Percentiles rank a stretch among this genome's conserved stretches.
These are phyloP conservation scores for Poronia punctata DNA, from an alignment of 495 filamentous ascomycete species.

Conservation along the genomic window DNA sequence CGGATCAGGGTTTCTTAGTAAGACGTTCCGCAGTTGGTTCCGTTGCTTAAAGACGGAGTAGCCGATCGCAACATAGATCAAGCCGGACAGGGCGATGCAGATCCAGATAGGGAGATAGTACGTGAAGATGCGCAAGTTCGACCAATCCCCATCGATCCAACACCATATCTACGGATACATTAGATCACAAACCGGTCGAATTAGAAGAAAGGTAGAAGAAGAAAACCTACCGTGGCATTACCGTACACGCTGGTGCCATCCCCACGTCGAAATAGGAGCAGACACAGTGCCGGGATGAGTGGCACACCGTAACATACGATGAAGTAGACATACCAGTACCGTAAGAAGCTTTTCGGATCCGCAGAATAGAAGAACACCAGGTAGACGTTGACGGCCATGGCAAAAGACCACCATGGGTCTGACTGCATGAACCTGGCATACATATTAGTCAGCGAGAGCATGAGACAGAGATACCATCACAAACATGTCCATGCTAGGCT, in stretches of 20 bases:
- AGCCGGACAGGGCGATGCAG: constrained; percentile 59
- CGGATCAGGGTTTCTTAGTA: constrained; percentile 29
- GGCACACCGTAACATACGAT: constrained; percentile 70
- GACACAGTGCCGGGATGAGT: constrained; percentile 59
- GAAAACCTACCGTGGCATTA: constrained; percentile 49
- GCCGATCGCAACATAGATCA: constrained; percentile 68
- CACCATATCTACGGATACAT: constrained; percentile 62
- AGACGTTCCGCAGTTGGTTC: constrained; percentile 46
- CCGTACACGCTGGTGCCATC: constrained; percentile 57
- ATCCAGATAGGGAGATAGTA: constrained; percentile 87
- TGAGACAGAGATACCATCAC: too few relatives aligned
- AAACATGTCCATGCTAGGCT: neutral
- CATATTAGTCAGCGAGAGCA: constrained; percentile 5
- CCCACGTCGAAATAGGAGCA: constrained; percentile 51
- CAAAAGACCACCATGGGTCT: constrained; percentile 55
- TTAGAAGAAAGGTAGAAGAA: neutral
- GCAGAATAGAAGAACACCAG: constrained; percentile 74
- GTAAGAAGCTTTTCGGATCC: constrained; percentile 55
- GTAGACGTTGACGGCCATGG: constrained; percentile 83
- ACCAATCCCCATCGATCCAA: constrained; percentile 66
- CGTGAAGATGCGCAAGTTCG: constrained; percentile 62
- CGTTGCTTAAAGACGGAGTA: constrained; percentile 58
- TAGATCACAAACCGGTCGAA: neutral
- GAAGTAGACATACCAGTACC: constrained; percentile 62
- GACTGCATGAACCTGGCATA: constrained; percentile 51